Evolutionary conservation across 805 yeast species (phyloP).

Genomic region (Lachancea fermentati): DNA sequence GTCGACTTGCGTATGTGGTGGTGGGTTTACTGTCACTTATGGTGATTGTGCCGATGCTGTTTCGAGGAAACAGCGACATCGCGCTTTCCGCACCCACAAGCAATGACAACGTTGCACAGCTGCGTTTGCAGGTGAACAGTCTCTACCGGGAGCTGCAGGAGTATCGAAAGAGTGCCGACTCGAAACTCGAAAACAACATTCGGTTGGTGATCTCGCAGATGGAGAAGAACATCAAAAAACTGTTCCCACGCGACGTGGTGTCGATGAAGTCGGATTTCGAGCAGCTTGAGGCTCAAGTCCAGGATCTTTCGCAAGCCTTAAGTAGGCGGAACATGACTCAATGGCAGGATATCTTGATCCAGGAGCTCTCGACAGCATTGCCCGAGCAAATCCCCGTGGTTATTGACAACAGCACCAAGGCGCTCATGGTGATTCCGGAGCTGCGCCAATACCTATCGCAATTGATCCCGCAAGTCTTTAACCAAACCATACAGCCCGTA

Average conservation of each 20-base stretch:
- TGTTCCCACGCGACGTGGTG: conserved; percentile 25
- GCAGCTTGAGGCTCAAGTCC: conserved; percentile 18
- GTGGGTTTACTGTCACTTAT: too few species aligned
- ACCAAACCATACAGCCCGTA: conserved; percentile 1
- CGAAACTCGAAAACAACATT: conserved; percentile 27
- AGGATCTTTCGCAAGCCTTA: conserved; percentile 14
- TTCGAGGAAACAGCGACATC: too few species aligned
- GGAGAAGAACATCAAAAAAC: conserved; percentile 28
- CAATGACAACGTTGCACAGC: conserved; percentile 3
- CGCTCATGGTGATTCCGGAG: conserved; percentile 28
- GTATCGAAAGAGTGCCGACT: conserved; percentile 20
- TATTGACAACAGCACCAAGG: conserved; percentile 17
- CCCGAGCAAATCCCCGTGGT: conserved; percentile 31
- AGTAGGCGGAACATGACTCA: conserved; percentile 22
- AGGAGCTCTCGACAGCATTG: conserved; percentile 17
- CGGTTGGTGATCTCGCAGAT: conserved; percentile 27
- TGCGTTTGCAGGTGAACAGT: conserved; percentile 25
- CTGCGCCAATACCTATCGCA: conserved; percentile 21
- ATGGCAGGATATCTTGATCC: conserved; percentile 18
- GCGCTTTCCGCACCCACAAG: conserved; percentile 1
- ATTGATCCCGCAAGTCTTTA: conserved; percentile 11
- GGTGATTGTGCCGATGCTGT: too few species aligned
- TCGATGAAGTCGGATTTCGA: conserved; percentile 21
- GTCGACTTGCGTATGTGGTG: too few species aligned
- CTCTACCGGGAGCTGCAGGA: conserved; percentile 24